Base-by-base conservation (phyloP, 1,284 basidiomycete genomes). In the Cerrena zonata region DNA sequence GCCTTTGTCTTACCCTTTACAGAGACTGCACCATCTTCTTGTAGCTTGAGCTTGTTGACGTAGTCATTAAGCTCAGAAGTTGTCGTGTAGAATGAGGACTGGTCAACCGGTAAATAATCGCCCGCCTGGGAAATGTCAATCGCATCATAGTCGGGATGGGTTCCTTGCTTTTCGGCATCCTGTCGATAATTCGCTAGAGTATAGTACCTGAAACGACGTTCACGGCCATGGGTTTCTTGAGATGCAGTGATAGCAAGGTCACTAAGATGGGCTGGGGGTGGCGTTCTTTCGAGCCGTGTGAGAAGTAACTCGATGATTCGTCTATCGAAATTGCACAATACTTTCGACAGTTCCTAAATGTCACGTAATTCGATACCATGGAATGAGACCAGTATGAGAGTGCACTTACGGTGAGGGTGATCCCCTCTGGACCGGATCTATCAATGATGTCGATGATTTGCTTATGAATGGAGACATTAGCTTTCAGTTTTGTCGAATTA, bases 271-370 rank as follows among this genome's bases (percentile, higher is more conserved):
- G 77, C 50, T 2, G 87, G 86, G 18, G 84, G 85, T 5, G 72
- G 70, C 52, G 65, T 73, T 58, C 77, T 82, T 54, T 82, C 80
- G 38, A 87, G 78, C 40, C 86, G 80, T 13, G 75, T 73, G 27
- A 92, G 73, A n/a, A 90, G 69, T 13, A 86, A 74, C 61, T 92
- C 90, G 46, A 91, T 72, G 2, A 86, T 90, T 24, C 91, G 82
- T 59, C 77, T 78, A 62, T 91, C 87, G 53, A 90, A 87, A 54
- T 82, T 74, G 56, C 79, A 77, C 19, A 93, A 72, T 18, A 77
- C 71, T 21, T 61, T 55, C 34, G 81, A 81, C 25, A 92, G 69
- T 61, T 90, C 86, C 89, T 91, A 53, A 12, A 27, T 23, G 26
- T 52, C 44, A 50, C 22, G 26, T 4, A 18, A n/a, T n/a, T n/a